phyloP scores from a whole-genome alignment of 768 basidiomycete genomes.

The Mycena haematopus region DNA sequence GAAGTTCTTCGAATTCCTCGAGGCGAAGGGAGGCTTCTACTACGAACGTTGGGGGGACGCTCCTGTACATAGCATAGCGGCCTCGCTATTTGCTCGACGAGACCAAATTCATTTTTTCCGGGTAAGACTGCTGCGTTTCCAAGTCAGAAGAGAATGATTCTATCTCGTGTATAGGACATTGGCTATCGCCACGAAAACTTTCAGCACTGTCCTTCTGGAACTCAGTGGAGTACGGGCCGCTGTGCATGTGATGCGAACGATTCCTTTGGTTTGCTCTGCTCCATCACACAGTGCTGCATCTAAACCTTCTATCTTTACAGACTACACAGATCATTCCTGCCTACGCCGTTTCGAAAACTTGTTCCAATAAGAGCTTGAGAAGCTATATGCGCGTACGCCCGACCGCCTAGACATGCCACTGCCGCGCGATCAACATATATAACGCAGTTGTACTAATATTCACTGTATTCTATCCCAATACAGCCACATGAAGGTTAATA shows the following conservation, averaged over 20 bases:
- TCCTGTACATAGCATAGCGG: slow-evolving; percentile 85
- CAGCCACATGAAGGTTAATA: too few species aligned
- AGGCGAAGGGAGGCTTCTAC: slow-evolving; percentile 70
- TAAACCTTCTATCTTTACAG: slow-evolving; percentile 31
- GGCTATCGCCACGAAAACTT: slow-evolving; percentile 85
- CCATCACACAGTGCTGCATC: background rate
- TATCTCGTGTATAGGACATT: slow-evolving; percentile 62
- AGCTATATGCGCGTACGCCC: background rate
- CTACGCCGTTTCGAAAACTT: slow-evolving; percentile 44
- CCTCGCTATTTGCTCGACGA: slow-evolving; percentile 70
- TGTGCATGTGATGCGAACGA: slow-evolving; percentile 78
- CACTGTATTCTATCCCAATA: too few species aligned
- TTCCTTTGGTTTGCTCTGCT: slow-evolving; percentile 64
- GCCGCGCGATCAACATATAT: too few species aligned
- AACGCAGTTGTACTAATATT: slow-evolving; percentile 7
- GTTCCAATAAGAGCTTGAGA: slow-evolving; percentile 39
- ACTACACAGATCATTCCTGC: slow-evolving; percentile 51
- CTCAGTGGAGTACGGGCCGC: slow-evolving; percentile 60
- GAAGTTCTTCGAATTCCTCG: slow-evolving; percentile 69
- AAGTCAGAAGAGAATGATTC: background rate
- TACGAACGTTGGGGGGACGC: slow-evolving; percentile 89
- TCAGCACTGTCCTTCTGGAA: slow-evolving; percentile 73
- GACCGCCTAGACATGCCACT: background rate
- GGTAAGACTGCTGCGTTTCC: background rate
- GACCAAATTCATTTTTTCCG: slow-evolving; percentile 62